Conservation (phyloP, 1,284 basidiomycete genomes). For the Irpex sp. region DNA sequence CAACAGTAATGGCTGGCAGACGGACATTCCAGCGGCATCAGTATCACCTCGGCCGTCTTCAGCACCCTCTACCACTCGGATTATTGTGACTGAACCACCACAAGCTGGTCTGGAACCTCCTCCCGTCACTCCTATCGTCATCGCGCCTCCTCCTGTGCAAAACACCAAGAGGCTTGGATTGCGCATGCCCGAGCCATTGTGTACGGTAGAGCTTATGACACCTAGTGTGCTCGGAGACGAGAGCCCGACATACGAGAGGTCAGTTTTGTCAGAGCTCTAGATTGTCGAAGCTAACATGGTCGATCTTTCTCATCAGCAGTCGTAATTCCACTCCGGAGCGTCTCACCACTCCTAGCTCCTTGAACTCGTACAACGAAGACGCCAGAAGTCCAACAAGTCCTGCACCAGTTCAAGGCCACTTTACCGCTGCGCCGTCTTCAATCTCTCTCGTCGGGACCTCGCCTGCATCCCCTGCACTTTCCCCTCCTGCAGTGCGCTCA, state of each 20-base stretch:
- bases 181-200: neutral
- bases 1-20: neutral
- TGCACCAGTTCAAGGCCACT: neutral
- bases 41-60: neutral
- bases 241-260: conserved; percentile 9
- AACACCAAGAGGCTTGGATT: neutral
- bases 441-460: neutral
- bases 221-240: neutral
- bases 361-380: neutral
- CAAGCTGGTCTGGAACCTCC: neutral
- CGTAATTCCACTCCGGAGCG: conserved; percentile 9
- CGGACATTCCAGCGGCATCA: neutral
- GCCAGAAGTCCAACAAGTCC: neutral
- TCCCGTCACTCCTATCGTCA: neutral
- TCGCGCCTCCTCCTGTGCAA: neutral
- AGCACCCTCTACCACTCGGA: neutral
- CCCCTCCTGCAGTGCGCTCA: neutral
- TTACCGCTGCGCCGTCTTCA: neutral
- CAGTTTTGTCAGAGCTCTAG: neutral
- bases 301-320: neutral
- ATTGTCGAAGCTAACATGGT: neutral
- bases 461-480: neutral
- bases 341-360: conserved; percentile 4
- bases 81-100: neutral
- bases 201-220: neutral